Evolutionary conservation across 495 filamentous ascomycete genomes (phyloP).

Genomic region (Talaromyces ruber): DNA sequence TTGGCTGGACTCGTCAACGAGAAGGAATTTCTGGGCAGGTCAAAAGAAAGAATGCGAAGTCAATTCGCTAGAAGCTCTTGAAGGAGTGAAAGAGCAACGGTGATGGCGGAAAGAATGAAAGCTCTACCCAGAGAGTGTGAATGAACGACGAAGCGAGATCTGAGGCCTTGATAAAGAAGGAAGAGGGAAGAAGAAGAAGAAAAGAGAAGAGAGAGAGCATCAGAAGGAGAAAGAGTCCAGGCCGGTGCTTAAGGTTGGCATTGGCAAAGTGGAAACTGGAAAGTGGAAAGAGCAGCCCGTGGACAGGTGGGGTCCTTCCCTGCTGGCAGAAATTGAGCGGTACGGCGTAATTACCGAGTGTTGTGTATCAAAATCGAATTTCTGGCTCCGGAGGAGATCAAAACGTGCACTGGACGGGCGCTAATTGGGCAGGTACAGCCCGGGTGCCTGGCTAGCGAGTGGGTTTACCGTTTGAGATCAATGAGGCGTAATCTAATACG

Average conservation of each 20-base stretch:
- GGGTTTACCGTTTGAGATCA: not conserved
- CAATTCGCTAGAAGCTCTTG: constrained; percentile 30
- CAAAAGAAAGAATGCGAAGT: constrained; percentile 31
- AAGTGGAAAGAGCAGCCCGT: not conserved
- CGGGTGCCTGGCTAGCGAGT: not conserved
- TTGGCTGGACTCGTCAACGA: constrained; percentile 5
- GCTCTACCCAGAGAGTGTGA: constrained; percentile 22
- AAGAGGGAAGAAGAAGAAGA: constrained; percentile 14
- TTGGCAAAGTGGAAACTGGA: constrained; percentile 1
- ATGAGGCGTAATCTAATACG: constrained; percentile 1
- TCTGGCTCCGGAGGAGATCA: not conserved
- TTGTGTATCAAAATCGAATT: not conserved
- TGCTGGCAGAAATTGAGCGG: not conserved
- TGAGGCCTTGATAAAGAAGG: constrained; percentile 7
- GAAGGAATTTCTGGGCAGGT: constrained; percentile 3
- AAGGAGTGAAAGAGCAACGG: constrained; percentile 27
- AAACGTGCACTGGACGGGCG: not conserved
- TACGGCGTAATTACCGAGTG: not conserved
- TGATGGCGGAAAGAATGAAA: constrained; percentile 18
- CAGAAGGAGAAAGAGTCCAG: not conserved
- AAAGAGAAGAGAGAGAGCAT: constrained; percentile 2
- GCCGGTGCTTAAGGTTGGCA: not conserved
- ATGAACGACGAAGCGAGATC: constrained; percentile 10
- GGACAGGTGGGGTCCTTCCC: not conserved
- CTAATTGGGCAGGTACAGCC: not conserved